Conservation (phyloP, 352 stramenopile species). For the Phytophthora melonis region DNA sequence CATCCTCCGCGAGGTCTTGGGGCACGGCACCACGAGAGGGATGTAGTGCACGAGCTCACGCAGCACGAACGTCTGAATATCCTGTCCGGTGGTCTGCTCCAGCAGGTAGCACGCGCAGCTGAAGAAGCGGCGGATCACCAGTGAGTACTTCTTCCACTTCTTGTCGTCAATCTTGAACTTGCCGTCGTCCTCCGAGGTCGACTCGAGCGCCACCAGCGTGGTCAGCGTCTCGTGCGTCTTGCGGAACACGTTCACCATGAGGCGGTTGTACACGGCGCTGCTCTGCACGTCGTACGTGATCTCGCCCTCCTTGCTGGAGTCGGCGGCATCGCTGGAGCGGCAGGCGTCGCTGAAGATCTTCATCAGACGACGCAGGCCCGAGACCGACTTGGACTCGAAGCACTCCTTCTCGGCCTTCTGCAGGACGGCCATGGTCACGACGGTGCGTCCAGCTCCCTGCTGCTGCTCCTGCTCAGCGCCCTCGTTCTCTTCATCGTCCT, state of each 20-base stretch:
- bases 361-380: constrained; percentile 91
- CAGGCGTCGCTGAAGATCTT: constrained; percentile 96
- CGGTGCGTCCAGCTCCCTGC: constrained; percentile 54
- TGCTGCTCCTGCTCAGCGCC: constrained; percentile 28
- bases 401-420: constrained; percentile 89
- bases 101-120: constrained; percentile 94
- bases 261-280: constrained; percentile 94
- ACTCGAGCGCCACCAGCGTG: constrained; percentile 72
- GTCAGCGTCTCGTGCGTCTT: constrained; percentile 90
- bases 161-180: constrained; percentile 71
- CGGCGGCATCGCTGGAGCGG: constrained; percentile 90
- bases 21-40: constrained; percentile 70
- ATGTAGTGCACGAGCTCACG: constrained; percentile 84
- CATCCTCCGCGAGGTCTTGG: constrained; percentile 71
- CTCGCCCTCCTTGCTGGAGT: constrained; percentile 72
- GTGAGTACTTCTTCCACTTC: constrained; percentile 82
- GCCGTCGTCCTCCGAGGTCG: constrained; percentile 41
- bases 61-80: constrained; percentile 87
- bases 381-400: constrained; percentile 91
- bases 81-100: constrained; percentile 81
- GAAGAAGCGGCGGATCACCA: constrained; percentile 93
- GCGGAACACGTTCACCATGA: constrained; percentile 95
- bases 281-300: constrained; percentile 94
- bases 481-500: constrained; percentile 25
- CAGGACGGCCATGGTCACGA: constrained; percentile 82